phyloP scores from a whole-genome alignment of 1,139 yeast species.

The Lodderomyces parapsilosis region DNA sequence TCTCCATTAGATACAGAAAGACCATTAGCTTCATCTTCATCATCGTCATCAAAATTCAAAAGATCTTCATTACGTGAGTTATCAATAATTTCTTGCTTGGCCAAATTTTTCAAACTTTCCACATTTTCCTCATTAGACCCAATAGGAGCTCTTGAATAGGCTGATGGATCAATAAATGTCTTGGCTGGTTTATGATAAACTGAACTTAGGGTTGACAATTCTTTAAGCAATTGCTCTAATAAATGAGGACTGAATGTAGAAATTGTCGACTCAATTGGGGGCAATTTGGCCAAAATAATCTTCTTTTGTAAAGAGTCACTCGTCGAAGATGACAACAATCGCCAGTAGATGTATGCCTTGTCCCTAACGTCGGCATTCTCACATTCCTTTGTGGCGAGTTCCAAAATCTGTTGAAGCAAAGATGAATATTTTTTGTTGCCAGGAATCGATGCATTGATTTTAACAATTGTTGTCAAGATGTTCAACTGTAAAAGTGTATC shows the following conservation, averaged over 20 bases:
- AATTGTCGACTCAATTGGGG: slow-evolving; percentile 71
- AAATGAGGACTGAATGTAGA: slow-evolving; percentile 68
- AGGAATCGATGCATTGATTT: slow-evolving; percentile 54
- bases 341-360: slow-evolving; percentile 93
- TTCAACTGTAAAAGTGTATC: slow-evolving; percentile 76
- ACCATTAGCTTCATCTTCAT: slow-evolving; percentile 27
- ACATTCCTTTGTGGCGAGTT: slow-evolving; percentile 73
- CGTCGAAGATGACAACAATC: slow-evolving; percentile 65
- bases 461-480: slow-evolving; percentile 75
- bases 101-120: slow-evolving; percentile 76
- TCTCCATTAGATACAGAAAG: slow-evolving; percentile 14
- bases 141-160: slow-evolving; percentile 29
- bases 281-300: slow-evolving; percentile 60
- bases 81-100: slow-evolving; percentile 71
- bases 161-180: slow-evolving; percentile 52
- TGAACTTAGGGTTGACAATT: slow-evolving; percentile 82
- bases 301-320: slow-evolving; percentile 46
- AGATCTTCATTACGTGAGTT: slow-evolving; percentile 75
- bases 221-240: slow-evolving; percentile 66
- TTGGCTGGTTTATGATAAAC: slow-evolving; percentile 85
- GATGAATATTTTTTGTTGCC: slow-evolving; percentile 27
- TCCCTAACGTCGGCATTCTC: slow-evolving; percentile 94
- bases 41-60: slow-evolving; percentile 76
- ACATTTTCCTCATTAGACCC: slow-evolving; percentile 29
- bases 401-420: slow-evolving; percentile 69